These are phyloP conservation scores for Agrostemma githago DNA, from an alignment of 148 eudicot genomes.

Conservation along the genomic window DNA sequence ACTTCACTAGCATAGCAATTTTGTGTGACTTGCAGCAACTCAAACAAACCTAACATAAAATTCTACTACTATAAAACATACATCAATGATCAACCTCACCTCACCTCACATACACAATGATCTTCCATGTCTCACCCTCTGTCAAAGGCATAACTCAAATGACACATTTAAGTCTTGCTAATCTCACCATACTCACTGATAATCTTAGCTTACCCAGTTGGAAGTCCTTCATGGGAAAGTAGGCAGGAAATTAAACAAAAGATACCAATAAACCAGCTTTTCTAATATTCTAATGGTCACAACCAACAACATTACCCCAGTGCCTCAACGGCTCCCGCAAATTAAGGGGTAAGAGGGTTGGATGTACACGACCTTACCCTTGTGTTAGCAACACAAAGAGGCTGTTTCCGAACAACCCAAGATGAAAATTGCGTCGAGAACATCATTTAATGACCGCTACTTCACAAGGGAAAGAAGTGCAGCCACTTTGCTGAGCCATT, in stretches of 20 bases:
- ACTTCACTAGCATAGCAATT: background rate
- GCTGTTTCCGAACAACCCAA: too few relatives aligned
- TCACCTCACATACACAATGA: background rate
- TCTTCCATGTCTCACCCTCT: background rate
- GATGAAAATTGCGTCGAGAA: too few relatives aligned
- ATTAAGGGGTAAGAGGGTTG: too few relatives aligned
- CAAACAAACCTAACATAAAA: constrained; percentile 5
- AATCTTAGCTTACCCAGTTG: background rate
- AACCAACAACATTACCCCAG: too few relatives aligned
- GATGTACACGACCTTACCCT: too few relatives aligned
- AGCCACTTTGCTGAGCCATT: too few relatives aligned
- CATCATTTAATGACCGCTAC: too few relatives aligned
- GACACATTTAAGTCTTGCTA: background rate
- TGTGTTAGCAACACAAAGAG: too few relatives aligned
- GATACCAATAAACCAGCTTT: background rate
- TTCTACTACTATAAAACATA: background rate
- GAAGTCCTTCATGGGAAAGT: background rate
- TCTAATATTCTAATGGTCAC: background rate
- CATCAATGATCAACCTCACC: background rate
- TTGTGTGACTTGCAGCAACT: background rate
- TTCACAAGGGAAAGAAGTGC: too few relatives aligned
- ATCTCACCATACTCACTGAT: background rate
- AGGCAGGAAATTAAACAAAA: background rate
- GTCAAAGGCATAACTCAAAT: background rate
- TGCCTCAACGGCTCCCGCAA: too few relatives aligned